Conservation (phyloP, 2,329 filamentous ascomycete species). For the Phoma sp. region DNA sequence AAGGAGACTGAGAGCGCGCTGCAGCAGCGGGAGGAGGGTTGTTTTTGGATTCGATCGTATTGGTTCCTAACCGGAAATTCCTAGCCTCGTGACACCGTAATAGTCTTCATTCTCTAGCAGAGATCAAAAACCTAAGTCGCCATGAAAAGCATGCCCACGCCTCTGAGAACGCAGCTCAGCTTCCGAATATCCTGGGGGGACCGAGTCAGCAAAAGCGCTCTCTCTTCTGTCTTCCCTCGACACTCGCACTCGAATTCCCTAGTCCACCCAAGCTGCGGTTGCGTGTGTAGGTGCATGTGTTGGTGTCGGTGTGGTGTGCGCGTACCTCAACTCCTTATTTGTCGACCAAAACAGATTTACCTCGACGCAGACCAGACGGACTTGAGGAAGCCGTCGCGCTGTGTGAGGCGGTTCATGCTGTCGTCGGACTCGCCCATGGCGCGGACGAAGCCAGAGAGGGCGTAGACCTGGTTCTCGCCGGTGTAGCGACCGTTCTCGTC, state of each 20-base stretch:
- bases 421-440: constrained; percentile 98
- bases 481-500: constrained; percentile 98
- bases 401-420: constrained; percentile 90
- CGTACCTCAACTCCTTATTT: constrained; percentile 42
- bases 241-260: no score
- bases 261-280: no score
- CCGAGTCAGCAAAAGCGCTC: constrained; percentile 20
- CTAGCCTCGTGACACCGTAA: constrained; percentile 44
- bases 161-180: constrained; percentile 33
- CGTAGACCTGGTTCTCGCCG: constrained; percentile 97
- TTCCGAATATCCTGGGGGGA: constrained; percentile 34
- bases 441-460: constrained; percentile 95
- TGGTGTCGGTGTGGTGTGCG: neutral
- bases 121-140: constrained; percentile 37
- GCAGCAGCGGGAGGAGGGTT: constrained; percentile 7
- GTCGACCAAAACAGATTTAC: constrained; percentile 47
- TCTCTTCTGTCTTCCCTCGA: no score
- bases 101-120: constrained; percentile 28
- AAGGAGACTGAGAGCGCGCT: neutral
- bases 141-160: constrained; percentile 37
- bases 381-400: constrained; percentile 97
- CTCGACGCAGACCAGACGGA: constrained; percentile 84
- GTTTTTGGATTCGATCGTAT: constrained; percentile 40
- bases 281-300: neutral
- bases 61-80: constrained; percentile 32